Conservation (phyloP, 202 grass and related monocot species). For the Setaria viridis region DNA sequence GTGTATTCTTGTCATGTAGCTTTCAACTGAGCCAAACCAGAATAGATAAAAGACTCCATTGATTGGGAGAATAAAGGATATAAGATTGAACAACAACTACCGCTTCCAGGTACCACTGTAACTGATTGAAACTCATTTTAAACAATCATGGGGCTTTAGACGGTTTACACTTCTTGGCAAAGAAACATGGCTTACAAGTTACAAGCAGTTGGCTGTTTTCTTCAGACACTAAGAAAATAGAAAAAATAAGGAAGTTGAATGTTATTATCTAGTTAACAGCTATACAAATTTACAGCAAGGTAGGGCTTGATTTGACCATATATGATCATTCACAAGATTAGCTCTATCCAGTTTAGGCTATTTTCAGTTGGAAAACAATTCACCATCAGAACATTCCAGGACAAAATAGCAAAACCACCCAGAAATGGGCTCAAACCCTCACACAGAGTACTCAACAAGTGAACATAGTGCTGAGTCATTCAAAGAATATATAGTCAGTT, state of each 20-base stretch:
- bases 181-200: constrained; percentile 11
- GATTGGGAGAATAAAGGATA: background rate
- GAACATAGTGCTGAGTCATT: constrained; percentile 9
- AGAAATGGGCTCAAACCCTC: constrained; percentile 11
- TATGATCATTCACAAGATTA: constrained; percentile 1
- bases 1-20: background rate
- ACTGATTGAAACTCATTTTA: constrained; percentile 21
- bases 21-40: constrained; percentile 21
- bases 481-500: background rate
- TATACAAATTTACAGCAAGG: background rate
- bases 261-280: background rate
- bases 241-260: background rate
- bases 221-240: constrained; percentile 7
- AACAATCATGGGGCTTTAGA: background rate
- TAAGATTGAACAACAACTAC: background rate
- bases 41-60: background rate
- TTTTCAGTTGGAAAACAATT: constrained; percentile 12
- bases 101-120: constrained; percentile 10
- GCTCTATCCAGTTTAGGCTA: background rate
- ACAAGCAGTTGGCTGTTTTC: constrained; percentile 26
- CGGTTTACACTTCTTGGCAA: background rate
- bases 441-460: background rate
- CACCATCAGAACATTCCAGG: background rate
- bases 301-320: constrained; percentile 7
- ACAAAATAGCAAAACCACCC: background rate